Conservation (phyloP, 257 asterid genomes). For the Catharanthus roseus region DNA sequence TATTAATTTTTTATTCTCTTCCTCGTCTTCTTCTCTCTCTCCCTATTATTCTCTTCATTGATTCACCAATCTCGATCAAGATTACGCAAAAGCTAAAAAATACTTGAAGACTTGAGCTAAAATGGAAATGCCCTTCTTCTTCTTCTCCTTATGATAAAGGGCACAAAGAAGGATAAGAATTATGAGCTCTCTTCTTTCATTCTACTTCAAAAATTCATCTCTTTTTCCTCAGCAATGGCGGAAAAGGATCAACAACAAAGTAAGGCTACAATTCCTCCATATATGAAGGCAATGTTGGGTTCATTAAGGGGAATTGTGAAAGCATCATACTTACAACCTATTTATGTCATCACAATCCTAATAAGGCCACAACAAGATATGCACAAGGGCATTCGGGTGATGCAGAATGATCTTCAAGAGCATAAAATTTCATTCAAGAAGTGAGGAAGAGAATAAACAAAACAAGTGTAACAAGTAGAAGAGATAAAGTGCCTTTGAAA, state of each 20-base stretch:
- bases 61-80: too few species aligned
- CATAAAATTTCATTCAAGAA: too few species aligned
- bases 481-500: too few species aligned
- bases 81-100: neutral
- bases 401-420: too few species aligned
- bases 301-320: slow-evolving; percentile 87
- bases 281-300: slow-evolving; percentile 85
- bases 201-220: neutral
- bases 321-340: slow-evolving; percentile 85
- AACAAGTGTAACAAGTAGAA: too few species aligned
- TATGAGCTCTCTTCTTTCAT: neutral
- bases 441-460: too few species aligned
- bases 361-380: too few species aligned
- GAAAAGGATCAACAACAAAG: slow-evolving; percentile 26
- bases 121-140: neutral
- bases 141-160: neutral
- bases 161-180: neutral
- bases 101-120: neutral
- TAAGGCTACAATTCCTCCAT: slow-evolving; percentile 58
- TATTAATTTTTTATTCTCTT: too few species aligned
- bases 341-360: slow-evolving; percentile 92
- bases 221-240: slow-evolving; percentile 15
- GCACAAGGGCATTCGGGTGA: too few species aligned
- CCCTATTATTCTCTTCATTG: too few species aligned
- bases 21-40: too few species aligned